Conservation (phyloP, 371 early-diverging fungal species). For the Circinella umbellata region DNA sequence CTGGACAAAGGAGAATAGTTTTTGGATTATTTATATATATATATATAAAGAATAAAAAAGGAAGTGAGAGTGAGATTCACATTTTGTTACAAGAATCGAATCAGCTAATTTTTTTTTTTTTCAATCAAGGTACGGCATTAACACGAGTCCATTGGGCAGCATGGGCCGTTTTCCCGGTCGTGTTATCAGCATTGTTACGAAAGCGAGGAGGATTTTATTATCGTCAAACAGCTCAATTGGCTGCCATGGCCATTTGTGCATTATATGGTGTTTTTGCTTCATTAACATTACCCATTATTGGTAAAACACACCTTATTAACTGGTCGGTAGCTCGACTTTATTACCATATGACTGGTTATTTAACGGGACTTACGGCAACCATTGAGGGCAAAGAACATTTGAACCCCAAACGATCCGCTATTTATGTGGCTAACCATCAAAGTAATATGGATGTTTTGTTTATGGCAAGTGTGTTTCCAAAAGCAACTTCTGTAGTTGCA, state of each 20-base stretch:
- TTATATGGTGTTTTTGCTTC: constrained; percentile 53
- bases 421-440: constrained; percentile 90
- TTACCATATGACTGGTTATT: constrained; percentile 43
- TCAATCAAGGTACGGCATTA: constrained; percentile 13
- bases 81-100: too few relatives aligned
- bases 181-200: constrained; percentile 21
- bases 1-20: too few relatives aligned
- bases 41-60: too few relatives aligned
- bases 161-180: constrained; percentile 17
- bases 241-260: constrained; percentile 31
- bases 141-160: constrained; percentile 20
- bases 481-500: constrained; percentile 76
- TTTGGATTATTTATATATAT: too few relatives aligned
- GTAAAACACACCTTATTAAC: constrained; percentile 60
- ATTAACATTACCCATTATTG: constrained; percentile 47
- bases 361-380: constrained; percentile 62
- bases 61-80: background rate
- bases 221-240: constrained; percentile 28
- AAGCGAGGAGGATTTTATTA: constrained; percentile 41
- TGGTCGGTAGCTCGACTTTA: constrained; percentile 66
- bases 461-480: constrained; percentile 76
- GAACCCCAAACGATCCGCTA: constrained; percentile 55
- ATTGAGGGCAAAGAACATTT: constrained; percentile 70
- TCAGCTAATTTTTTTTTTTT: background rate
- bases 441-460: constrained; percentile 79